Base-by-base conservation (phyloP, 306 rosid species). In the Fagus crenata region DNA sequence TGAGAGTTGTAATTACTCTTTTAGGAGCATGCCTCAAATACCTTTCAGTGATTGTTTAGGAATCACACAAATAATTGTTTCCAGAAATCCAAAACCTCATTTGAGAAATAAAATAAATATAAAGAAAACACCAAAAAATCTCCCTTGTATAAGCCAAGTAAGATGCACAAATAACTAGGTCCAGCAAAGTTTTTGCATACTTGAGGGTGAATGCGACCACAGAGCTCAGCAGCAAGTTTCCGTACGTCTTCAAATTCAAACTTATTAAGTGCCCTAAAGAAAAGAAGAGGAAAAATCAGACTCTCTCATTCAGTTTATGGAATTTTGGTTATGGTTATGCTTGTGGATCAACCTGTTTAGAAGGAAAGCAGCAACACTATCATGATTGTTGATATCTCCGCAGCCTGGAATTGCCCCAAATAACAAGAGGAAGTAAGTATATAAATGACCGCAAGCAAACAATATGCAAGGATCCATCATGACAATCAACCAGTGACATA, bases 161-260 rank as follows among this genome's bases (percentile, higher is more conserved):
- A 69, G 4, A 63, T 40, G 79, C 18, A 77, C 6, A 54, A 71
- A 46, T 39, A 55, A 39, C 28, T 55, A 71, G 53, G 43, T 12
- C 5, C 28, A 31, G 14, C 61, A 42, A n/a, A 41, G 63, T 53
- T 42, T 22, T 39, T 46, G 67, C 72, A 75, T 89, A 94, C 97
- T 80, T 89, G 88, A 59, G 96, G 97, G 83, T 94, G 97, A 85
- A 94, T 83, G 84, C 96, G 93, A 53, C 97, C 97, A 84, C 95
- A 89, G 11, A 94, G 85, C 91, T 94, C 97, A 83, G 98, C 97
- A 77, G 98, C 91, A 69, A 90, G 91, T 78, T 89, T 94, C 77
- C 86, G 88, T 31, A 92, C 98, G 53, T 92, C 95, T 74, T 92
- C 93, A 87, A 90, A 94, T 83, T 92, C 96, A 76, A 78, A 83